Evolutionary conservation across 2,329 filamentous ascomycete species (phyloP), one percentile per base, ranked within the genome.

Genomic region (Monascus ruber): DNA sequence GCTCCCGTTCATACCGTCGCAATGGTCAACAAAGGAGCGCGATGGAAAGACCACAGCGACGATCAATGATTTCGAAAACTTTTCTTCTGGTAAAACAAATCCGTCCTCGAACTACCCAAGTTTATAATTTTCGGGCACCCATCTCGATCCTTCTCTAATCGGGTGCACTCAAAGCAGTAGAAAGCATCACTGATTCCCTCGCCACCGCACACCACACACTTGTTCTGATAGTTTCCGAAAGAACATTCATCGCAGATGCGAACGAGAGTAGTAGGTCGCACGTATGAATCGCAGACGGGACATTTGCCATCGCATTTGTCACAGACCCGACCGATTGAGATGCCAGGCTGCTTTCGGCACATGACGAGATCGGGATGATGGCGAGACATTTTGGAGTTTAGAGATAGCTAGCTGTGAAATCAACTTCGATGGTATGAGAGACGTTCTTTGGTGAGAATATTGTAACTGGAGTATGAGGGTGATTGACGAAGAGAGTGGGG

Each of bases 231-330:
- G 74, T 98, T 98, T 59, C 91, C 91, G 64, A 98, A 98, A 62
- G 85, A 88, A 74, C 91, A 98, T 70, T 98, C 91, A 71, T 98
- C 91, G 73, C 91, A 98, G 70, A 98, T 96, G 58, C 89, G 86
- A 44, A 94, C 91, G 41, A 96, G 81, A 6, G 91, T 96, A 26
- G 91, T 98, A 8, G 91, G 91, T 10, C 91, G 88, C 47, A 98
- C 91, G 76, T 98, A 98, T 45, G 85, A 94, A 64, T 98, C 91
- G 78, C 91, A 98, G 45, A 98, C 88, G 49, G 91, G 91, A 59
- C 91, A 98, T 72, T 98, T 98, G 65, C 91, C 91, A 70, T 98
- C 91, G 73, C 91, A 98, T 71, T 98, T 98, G 72, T 98, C 91
- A 76, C 91, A 98, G 60, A 98, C 85, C 41, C 91, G 88, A 62